Evolutionary conservation across 768 basidiomycete species (phyloP), one percentile per base, ranked within the genome.

Genomic region (Suillus tomentosus): DNA sequence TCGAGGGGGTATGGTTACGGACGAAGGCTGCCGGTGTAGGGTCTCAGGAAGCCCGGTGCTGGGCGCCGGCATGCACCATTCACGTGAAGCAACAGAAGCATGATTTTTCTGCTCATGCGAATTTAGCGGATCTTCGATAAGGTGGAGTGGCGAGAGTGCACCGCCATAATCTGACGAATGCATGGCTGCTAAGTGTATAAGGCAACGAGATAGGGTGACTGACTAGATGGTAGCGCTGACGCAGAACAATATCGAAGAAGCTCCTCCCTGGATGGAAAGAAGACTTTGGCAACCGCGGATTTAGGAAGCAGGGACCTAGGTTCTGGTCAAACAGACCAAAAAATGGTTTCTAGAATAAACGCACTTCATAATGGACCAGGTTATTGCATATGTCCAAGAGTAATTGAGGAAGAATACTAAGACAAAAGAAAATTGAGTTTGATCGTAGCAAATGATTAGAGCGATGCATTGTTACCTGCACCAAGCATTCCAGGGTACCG

Each of bases 401-500:
- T 87, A 88, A 74, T 92, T 91, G 40, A 90, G 78, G 67, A 92
- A 76, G 69, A 92, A 87, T 8, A 87, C 91, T 89, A 69, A 24
- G 53, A 37, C 54, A 48, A 54, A 43, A n/a, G 9, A 36, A 40
- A 48, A 58, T 64, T 31, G 40, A 65, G 63, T 47, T 61, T 17
- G 58, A 58, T 50, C 14, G 27, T 54, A 61, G 19, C 53, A 65
- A 54, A 60, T 40, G 7, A 22, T 4, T 50, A 54, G 43, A 56
- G 48, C 60, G 53, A 57, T 54, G 66, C 51, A 64, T 58, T 61
- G 62, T 66, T 54, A 87, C 90, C 88, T 73, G 87, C 89, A 42
- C 85, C 89, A 37, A 92, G 77, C 85, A 92, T 85, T 61, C 90
- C 91, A 60, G 91, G 89, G 77, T 86, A 92, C 60, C 84, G 82